Evolutionary conservation across 306 rosid genomes (phyloP), one percentile per base, ranked within the genome.

Genomic region (Datisca glomerata): DNA sequence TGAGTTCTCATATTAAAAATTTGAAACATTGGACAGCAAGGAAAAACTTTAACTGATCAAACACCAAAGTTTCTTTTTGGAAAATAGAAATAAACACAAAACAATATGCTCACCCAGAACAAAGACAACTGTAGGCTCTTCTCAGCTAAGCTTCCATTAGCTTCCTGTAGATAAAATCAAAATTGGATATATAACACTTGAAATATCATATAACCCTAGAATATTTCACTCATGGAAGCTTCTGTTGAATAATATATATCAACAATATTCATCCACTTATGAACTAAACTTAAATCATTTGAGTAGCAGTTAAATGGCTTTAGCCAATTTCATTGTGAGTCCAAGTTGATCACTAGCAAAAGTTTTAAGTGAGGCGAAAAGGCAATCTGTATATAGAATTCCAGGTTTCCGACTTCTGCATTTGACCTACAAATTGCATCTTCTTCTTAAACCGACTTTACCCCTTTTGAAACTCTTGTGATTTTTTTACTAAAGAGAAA

Each of bases 71-170:
- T n/a, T n/a, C n/a, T n/a, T n/a, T n/a, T n/a, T n/a, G n/a, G n/a
- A n/a, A n/a, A n/a, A n/a, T n/a, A n/a, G n/a, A n/a, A n/a, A n/a
- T n/a, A n/a, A 6, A 12, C 33, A 6, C 11, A 4, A 28, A 39
- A 43, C 43, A 41, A 57, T 42, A 14, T 22, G 57, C 82, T 74
- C 59, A 89, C 98, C 98, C 75, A 91, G 71, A 43, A 91, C 98
- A 75, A 91, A 91, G 59, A 91, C 80, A 59, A 91, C 80, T 8
- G 92, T 80, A 33, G 85, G 86, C 3, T 78, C 77, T 72, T 76
- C 52, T 56, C 75, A 25, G 53, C 63, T 45, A 73, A 19, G 59
- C 73, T 64, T 64, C 78, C 67, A 57, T 60, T 65, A 47, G 57
- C 60, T 65, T 55, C 78, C 98, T 89, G 61, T 59, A 57, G 46